Evolutionary conservation across 306 rosid genomes (phyloP), one percentile per base, ranked within the genome.

Genomic region (Mimosa bimucronata): DNA sequence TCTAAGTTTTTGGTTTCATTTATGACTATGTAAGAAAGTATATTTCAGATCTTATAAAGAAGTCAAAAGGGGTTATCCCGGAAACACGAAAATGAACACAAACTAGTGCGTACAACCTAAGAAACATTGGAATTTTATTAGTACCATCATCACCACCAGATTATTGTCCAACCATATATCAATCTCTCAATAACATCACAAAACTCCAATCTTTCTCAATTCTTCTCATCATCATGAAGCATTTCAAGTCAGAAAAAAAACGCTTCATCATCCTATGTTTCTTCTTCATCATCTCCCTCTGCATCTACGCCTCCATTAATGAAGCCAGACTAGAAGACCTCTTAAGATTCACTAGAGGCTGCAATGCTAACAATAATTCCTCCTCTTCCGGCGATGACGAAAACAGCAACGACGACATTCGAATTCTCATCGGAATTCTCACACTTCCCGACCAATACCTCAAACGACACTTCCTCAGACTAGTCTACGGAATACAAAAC

Each of bases 381-480:
- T 60, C 60, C 11, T 6, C 28, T 10, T 1, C 45, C 46, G 15
- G 0, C 26, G 9, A 38, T n/a, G 73, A 66, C 0, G 81, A 81
- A 2, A 90, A 89, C 6, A 86, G 38, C 29, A 73, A 66, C 0
- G 81, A 81, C 2, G 91, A 89, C 6, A 86, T 89, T 15, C 83
- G 99, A 28, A 84, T 95, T 23, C 94, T 95, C 74, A 86, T 95
- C 68, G 94, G 97, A 44, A 83, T 95, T 44, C 92, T 90, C 44
- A 95, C 99, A 1, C 94, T 93, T 21, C 96, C 99, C 5, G 99
- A 95, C 85, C 99, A 95, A 28, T 91, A 95, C 93, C 86, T 88
- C 2, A 88, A 90, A 5, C 97, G 99, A n/a, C 91, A 95, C 87
- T 95, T 95, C 87, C 97, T 95, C 44, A 96, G 99, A 9, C 81